phyloP scores from a whole-genome alignment of 306 rosid species.

The Betula pendula region DNA sequence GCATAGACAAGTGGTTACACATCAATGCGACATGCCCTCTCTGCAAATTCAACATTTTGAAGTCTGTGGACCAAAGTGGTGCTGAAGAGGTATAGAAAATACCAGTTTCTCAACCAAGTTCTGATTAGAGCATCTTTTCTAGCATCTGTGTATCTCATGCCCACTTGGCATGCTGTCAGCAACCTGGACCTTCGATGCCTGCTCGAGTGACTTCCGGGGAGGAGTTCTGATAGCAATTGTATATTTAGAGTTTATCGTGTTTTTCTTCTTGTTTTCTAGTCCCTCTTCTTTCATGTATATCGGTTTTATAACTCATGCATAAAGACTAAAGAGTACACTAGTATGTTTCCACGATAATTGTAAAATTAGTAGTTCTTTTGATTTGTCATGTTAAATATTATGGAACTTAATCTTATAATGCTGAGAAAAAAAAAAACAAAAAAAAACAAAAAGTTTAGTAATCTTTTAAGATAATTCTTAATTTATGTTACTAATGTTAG shows the following conservation, averaged over 20 bases:
- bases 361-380: background rate
- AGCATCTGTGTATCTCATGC: background rate
- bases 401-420: background rate
- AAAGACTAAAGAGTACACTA: background rate
- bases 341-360: slow-evolving; percentile 16
- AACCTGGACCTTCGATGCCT: background rate
- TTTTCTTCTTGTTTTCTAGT: background rate
- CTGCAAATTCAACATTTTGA: slow-evolving; percentile 80
- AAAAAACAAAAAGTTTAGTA: too few species aligned
- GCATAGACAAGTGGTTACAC: slow-evolving; percentile 91
- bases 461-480: too few species aligned
- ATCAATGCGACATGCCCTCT: slow-evolving; percentile 83
- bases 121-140: background rate
- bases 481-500: too few species aligned
- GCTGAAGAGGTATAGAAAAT: slow-evolving; percentile 39
- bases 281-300: slow-evolving; percentile 7
- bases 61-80: slow-evolving; percentile 26
- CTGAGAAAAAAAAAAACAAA: background rate
- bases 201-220: slow-evolving; percentile 3
- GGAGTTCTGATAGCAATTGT: background rate
- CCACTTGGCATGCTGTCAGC: background rate
- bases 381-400: background rate
- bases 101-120: background rate
- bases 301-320: slow-evolving; percentile 14
- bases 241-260: background rate